Base-by-base conservation (phyloP, 1,139 yeast species). In the Tardiomyces blankii region DNA sequence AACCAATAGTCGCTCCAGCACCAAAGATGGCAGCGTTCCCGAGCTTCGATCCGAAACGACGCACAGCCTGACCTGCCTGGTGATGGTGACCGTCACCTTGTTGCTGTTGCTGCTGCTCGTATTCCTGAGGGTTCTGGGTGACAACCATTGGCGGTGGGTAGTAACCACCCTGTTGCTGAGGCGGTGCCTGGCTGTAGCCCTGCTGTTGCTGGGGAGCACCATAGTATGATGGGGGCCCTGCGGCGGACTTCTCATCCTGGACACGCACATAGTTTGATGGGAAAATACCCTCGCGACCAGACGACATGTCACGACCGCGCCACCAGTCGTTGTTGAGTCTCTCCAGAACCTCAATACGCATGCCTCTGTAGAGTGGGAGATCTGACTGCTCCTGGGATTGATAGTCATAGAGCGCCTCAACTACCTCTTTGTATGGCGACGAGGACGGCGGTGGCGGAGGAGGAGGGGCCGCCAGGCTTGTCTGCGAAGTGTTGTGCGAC, bases 1-100 rank as follows among this genome's bases (percentile, higher is more conserved):
- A 75, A 58, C 98, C 97, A 46, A 89, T 72, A 1, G 96, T 83
- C 39, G 97, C 96, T 71, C 98, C 98, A 18, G 96, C 97, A 65
- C 97, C 97, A 55, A 87, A 89, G 49, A 89, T 78, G 27, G 94
- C 94, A 6, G 96, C 96, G 56, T 87, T 82, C 46, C 96, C 96
- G 46, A 89, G 69, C 65, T 85, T 82, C 48, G 85, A 73, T 18
- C 96, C 96, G 57, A 86, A 78, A 61, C 75, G 82, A 63, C 76
- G 79, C 46, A 83, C 61, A 9, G 68, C 72, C 7, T 67, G 68
- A 30, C 60, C 55, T 21, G 49, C 52, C 13, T 49, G 55, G 35
- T 57, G 55, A 23, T 56, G 56, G 32, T 49, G 49, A 18, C 53
- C 53, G 39, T 58, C 62, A 27, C 50, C 59, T 44, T 52, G 61